Conservation (phyloP, 2,329 filamentous ascomycete species). For the Lasiodiplodia hormozganensis region DNA sequence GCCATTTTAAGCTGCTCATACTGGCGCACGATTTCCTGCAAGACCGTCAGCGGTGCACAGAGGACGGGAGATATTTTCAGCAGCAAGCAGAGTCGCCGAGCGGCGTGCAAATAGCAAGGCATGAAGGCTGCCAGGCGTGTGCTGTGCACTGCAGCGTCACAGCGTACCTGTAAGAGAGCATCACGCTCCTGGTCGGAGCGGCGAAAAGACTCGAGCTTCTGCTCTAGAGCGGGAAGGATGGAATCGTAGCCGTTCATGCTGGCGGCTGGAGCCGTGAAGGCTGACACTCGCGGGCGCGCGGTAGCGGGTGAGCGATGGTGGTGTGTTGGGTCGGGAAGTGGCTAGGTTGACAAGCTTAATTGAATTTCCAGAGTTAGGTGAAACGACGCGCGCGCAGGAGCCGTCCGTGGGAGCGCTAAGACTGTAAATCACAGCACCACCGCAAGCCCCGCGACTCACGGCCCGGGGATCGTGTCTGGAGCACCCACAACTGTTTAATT, state of each 20-base stretch:
- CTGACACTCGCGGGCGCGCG: neutral
- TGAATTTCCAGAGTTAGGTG: conserved; percentile 22
- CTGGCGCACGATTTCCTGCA: conserved; percentile 39
- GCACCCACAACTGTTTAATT: neutral
- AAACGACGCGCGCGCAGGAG: conserved; percentile 17
- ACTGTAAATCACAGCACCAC: conserved; percentile 22
- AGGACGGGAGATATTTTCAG: neutral
- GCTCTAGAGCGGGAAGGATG: conserved; percentile 19
- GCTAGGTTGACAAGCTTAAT: conserved; percentile 12
- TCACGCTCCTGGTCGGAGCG: conserved; percentile 47
- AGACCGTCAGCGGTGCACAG: conserved; percentile 1
- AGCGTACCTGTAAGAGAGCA: conserved; percentile 41
- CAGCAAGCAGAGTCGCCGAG: neutral
- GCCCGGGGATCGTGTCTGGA: neutral
- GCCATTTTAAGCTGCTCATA: conserved; percentile 42
- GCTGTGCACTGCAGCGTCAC: conserved; percentile 1
- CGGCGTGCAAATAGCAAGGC: neutral
- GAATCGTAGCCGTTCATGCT: conserved; percentile 28
- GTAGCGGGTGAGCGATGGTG: neutral
- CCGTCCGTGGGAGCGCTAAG: conserved; percentile 23
- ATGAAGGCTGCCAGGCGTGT: neutral
- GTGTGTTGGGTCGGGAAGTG: neutral
- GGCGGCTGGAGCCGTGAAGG: neutral
- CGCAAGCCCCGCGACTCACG: neutral
- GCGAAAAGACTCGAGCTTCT: conserved; percentile 43